Evolutionary conservation across 345 rosid species (phyloP).

Genomic region (Acer yangbiense): DNA sequence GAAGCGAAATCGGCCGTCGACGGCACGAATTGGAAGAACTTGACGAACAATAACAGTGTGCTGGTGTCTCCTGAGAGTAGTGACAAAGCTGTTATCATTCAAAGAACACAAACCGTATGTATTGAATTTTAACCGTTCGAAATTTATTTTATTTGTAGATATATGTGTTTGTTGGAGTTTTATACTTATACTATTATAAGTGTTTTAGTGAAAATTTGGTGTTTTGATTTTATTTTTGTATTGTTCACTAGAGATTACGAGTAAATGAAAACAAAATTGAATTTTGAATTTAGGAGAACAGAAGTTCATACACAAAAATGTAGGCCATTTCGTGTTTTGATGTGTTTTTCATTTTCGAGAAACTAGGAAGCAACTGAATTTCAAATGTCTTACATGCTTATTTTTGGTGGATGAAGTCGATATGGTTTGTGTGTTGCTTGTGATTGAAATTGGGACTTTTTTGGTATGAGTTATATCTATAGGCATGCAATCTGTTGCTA

Average conservation of each 20-base stretch:
- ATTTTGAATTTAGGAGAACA: background rate
- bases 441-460: background rate
- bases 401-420: background rate
- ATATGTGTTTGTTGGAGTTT: too few species aligned
- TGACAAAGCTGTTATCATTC: slow-evolving; percentile 78
- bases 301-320: background rate
- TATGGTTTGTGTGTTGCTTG: background rate
- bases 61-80: slow-evolving; percentile 72
- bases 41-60: slow-evolving; percentile 30
- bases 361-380: background rate
- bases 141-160: background rate
- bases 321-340: background rate
- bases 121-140: background rate
- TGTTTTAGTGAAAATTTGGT: background rate
- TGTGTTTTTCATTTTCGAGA: background rate
- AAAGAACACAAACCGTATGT: slow-evolving; percentile 78
- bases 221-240: background rate
- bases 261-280: background rate
- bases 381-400: background rate
- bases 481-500: too few species aligned
- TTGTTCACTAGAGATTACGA: background rate
- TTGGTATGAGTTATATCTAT: background rate
- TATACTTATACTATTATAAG: too few species aligned
- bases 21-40: slow-evolving; percentile 41
- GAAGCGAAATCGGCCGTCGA: slow-evolving; percentile 52